These are phyloP conservation scores for Podospora pseudoanserina DNA, from an alignment of 495 filamentous ascomycete genomes.

Conservation along the genomic window DNA sequence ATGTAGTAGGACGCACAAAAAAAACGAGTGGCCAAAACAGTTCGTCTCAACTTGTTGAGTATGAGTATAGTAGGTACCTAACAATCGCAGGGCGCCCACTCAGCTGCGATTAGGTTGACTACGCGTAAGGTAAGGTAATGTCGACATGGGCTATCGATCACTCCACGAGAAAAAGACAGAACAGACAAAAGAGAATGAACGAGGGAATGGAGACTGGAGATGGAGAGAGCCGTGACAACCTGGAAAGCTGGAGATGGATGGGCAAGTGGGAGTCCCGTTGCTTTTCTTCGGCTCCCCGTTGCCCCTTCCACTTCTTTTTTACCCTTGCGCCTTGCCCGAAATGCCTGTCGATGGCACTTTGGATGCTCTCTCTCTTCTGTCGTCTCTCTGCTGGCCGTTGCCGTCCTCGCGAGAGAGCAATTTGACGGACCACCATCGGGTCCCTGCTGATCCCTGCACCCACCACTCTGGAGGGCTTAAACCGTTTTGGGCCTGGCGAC, in stretches of 20 bases:
- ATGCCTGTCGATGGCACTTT: conserved; percentile 11
- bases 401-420: conserved; percentile 31
- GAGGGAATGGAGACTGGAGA: background rate
- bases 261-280: background rate
- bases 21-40: conserved; percentile 5
- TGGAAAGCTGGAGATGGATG: background rate
- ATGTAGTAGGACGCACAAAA: conserved; percentile 9
- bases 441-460: conserved; percentile 33
- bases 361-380: conserved; percentile 15
- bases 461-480: conserved; percentile 21
- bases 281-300: background rate
- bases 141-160: background rate
- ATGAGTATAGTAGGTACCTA: no score
- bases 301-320: conserved; percentile 8
- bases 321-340: conserved; percentile 13
- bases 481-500: conserved; percentile 24
- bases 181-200: conserved; percentile 1
- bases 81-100: background rate
- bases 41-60: background rate
- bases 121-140: background rate
- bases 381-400: conserved; percentile 21
- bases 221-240: background rate
- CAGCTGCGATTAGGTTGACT: background rate
- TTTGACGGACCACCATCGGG: conserved; percentile 34
- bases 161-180: background rate